Base-by-base conservation (phyloP, 305 asterid species). In the Solanum chacoense region DNA sequence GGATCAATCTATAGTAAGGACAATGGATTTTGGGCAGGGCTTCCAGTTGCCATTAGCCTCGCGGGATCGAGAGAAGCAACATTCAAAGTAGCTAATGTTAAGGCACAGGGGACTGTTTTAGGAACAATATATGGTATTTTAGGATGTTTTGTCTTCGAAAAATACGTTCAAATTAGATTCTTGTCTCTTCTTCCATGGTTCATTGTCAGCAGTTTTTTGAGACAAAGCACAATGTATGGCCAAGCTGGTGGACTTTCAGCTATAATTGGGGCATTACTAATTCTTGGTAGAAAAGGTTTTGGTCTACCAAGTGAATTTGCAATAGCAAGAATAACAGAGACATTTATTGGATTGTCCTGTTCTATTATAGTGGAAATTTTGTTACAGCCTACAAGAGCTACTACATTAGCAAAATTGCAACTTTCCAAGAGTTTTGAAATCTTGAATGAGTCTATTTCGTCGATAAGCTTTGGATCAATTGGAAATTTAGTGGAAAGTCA, bases 191-290 rank as follows among this genome's bases (percentile, higher is more conserved):
- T 96, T 3, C 99, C 99, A 1, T 96, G 99, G 98, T 94, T 96
- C 92, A 85, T 96, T 72, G 90, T 96, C 90, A 89, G 94, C 92
- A 89, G 93, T 71, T 94, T 95, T 73, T 84, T 94, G 88, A 34
- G 94, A 32, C 93, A 89, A 42, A 96, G 99, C 93, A 92, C 84
- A 38, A 95, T 95, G 98, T 96, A 94, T 7, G 99, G 98, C 13
- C 97, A 93, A 78, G 98, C 97, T 1, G 99, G 99, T 3, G 99
- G 98, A 24, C 91, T 94, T 24, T 94, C 99, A 4, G 98, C 99
- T 0, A 93, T 93, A 8, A 93, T 95, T 18, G 98, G 99, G 0
- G 99, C 99, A 0, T 72, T 94, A 13, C 74, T 96, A 76, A 94
- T 96, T 20, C 85, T 96, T n/a, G 98, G 98, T 10, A 93, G 98